Percentiles rank a stretch among this genome's conserved stretches.
phyloP scores from a whole-genome alignment of 768 basidiomycete species.

The Suillus americanus region DNA sequence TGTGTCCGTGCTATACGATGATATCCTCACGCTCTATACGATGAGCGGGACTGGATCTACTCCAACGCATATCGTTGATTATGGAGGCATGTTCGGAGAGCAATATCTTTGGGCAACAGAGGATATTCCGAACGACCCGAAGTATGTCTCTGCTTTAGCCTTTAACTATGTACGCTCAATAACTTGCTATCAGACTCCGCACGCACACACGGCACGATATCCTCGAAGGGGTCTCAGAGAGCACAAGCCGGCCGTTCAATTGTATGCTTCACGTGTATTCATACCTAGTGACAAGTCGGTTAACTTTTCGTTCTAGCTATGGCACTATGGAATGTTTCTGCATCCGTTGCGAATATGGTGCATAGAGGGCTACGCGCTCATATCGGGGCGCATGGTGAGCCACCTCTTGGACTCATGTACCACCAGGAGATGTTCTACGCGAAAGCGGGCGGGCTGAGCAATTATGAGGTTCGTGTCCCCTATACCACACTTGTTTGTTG shows the following conservation, averaged over 20 bases:
- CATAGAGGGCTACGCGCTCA: conserved; percentile 58
- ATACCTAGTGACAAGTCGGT: background rate
- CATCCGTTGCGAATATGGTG: conserved; percentile 69
- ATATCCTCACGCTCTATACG: conserved; percentile 60
- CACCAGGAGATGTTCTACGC: conserved; percentile 74
- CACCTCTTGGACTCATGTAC: conserved; percentile 72
- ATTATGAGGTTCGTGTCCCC: conserved; percentile 55
- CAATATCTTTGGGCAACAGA: conserved; percentile 65
- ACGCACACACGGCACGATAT: conserved; percentile 65
- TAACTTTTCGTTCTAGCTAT: conserved; percentile 43
- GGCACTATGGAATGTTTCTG: conserved; percentile 67
- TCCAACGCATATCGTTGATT: conserved; percentile 76
- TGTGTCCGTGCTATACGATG: conserved; percentile 63
- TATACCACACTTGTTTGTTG: background rate
- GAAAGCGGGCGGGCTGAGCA: conserved; percentile 59
- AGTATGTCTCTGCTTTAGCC: conserved; percentile 39
- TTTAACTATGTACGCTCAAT: background rate
- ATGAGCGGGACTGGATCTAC: conserved; percentile 70
- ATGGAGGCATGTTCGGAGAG: conserved; percentile 71
- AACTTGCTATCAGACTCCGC: conserved; percentile 47
- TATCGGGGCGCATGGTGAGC: conserved; percentile 76
- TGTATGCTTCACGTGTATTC: conserved; percentile 40
- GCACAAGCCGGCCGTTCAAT: conserved; percentile 54
- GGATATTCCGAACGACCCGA: conserved; percentile 66
- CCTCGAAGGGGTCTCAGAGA: conserved; percentile 58